Base-by-base conservation (phyloP, 1,284 basidiomycete species). In the Sanghuangporus weigelae region DNA sequence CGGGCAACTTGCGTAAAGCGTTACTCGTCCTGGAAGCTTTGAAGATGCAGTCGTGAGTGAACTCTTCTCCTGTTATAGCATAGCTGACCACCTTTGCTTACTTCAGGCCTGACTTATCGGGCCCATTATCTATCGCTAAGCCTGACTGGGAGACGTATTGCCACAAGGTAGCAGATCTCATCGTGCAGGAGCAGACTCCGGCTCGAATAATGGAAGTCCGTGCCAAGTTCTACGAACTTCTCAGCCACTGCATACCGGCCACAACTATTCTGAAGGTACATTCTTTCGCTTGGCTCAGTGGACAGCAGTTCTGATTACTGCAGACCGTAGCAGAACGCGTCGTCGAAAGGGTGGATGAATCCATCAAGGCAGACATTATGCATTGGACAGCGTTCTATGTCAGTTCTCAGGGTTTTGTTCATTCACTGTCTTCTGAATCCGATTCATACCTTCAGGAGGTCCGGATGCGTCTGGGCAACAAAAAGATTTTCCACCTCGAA, bases 81-180 rank as follows among this genome's bases (percentile, higher is more conserved):
- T n/a, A 59, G 51, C 35, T 7, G 16, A 8, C 10, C 31, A n/a
- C 2, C 12, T 19, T 38, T 65, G 59, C 38, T 59, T 23, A 44
- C 56, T 31, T 19, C 63, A 86, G 91, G 67, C 85, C 92, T 49
- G 88, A 93, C 73, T 79, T 95, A 54, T 82, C 83, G 23, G 88
- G 90, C 57, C 79, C 87, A 40, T 75, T 95, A 57, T 81, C 85
- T 46, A 92, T 95, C 57, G 94, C 96, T 14, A 95, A 97, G 76
- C 96, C 97, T 12, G 97, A 99, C 72, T 99, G 97, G 97, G 96
- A 99, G 76, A 91, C 90, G n/a, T 99, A 98, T 73, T 96, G 95
- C 69, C 81, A 89, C 68, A 59, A 49, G 94, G 49, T 51, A 12
- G 96, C 93, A n/a, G 93, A 96, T 73, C 75, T 92, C 71, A 96